phyloP scores from a whole-genome alignment of 345 rosid species.

The Hibiscus tridactylites region DNA sequence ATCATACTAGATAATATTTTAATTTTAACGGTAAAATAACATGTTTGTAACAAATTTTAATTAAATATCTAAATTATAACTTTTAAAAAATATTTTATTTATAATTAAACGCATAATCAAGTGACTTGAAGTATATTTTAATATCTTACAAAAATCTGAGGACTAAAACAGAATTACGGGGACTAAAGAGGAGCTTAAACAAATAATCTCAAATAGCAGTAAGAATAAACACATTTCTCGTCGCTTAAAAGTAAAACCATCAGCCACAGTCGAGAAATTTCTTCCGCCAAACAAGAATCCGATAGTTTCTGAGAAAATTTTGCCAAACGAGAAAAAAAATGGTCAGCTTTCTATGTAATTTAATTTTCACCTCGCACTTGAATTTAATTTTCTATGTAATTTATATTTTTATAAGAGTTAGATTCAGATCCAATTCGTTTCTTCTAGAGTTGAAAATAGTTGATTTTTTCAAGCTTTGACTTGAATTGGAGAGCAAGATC shows the following conservation, averaged over 20 bases:
- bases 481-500: too few relatives aligned
- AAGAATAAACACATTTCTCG: background rate
- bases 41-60: too few relatives aligned
- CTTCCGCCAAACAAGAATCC: background rate
- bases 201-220: background rate
- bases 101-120: too few relatives aligned
- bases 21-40: too few relatives aligned
- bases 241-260: background rate
- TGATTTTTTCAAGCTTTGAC: too few relatives aligned
- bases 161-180: background rate
- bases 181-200: background rate
- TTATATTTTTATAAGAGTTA: background rate
- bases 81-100: too few relatives aligned
- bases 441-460: background rate
- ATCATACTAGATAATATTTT: too few relatives aligned
- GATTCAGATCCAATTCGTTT: constrained; percentile 5
- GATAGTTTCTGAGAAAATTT: constrained; percentile 2
- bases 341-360: background rate
- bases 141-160: background rate
- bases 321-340: background rate
- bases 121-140: too few relatives aligned
- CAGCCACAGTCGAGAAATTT: background rate
- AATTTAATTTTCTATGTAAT: background rate
- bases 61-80: too few relatives aligned
- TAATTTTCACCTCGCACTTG: background rate